Evolutionary conservation across 2,329 filamentous ascomycete genomes (phyloP).

Genomic region (Monilinia polystroma): DNA sequence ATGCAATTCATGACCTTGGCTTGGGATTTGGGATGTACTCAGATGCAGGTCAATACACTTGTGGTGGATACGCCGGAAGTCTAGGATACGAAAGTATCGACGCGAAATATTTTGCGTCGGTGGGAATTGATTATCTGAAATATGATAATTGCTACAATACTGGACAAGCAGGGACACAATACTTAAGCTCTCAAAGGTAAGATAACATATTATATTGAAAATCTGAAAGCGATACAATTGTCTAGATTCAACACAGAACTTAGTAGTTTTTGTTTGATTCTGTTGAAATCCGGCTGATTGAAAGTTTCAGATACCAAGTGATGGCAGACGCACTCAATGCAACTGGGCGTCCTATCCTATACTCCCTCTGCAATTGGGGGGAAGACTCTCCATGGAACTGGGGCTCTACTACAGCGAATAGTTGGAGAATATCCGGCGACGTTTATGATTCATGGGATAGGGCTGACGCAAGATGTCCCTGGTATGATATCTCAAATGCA

Average conservation of each 20-base stretch:
- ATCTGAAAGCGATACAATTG: background rate
- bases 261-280: background rate
- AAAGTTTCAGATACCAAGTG: conserved; percentile 36
- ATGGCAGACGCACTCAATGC: conserved; percentile 42
- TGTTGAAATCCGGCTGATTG: conserved; percentile 7
- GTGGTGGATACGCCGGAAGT: conserved; percentile 45
- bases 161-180: conserved; percentile 49
- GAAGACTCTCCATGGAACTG: conserved; percentile 47
- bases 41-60: conserved; percentile 46
- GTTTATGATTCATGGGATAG: conserved; percentile 45
- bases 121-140: conserved; percentile 54
- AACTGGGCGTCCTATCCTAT: conserved; percentile 43
- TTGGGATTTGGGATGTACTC: conserved; percentile 55
- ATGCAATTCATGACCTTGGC: conserved; percentile 48
- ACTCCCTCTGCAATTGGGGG: conserved; percentile 49
- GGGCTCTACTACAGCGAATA: conserved; percentile 41
- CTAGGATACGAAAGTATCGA: conserved; percentile 53
- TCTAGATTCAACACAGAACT: background rate
- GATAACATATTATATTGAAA: background rate
- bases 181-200: conserved; percentile 44
- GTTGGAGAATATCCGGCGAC: conserved; percentile 44
- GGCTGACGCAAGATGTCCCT: conserved; percentile 42
- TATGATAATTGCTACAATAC: conserved; percentile 59
- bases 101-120: conserved; percentile 51
- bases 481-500: background rate